Evolutionary conservation across 1,284 basidiomycete genomes (phyloP).

Genomic region (Ganoderma multipileum): DNA sequence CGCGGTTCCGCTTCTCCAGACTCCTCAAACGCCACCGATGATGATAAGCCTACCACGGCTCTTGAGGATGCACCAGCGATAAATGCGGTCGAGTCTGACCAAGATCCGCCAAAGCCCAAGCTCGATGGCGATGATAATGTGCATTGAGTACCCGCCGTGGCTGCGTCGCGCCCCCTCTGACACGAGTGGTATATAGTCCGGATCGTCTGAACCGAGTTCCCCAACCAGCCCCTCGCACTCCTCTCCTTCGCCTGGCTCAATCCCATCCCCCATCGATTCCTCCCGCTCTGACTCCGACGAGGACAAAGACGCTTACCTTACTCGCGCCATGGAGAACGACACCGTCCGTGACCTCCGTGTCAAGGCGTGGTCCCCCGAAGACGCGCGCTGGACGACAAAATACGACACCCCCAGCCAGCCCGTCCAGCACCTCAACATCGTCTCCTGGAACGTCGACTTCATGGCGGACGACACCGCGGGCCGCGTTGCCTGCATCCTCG

Average conservation of each 20-base stretch:
- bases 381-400: slow-evolving; percentile 21
- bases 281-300: slow-evolving; percentile 10
- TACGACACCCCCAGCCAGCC: slow-evolving; percentile 34
- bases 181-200: slow-evolving; percentile 17
- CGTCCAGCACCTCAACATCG: slow-evolving; percentile 52
- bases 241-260: not conserved
- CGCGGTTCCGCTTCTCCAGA: not conserved
- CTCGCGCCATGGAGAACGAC: slow-evolving; percentile 7
- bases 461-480: slow-evolving; percentile 42
- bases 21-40: slow-evolving; percentile 8
- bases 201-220: not conserved
- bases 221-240: slow-evolving; percentile 5
- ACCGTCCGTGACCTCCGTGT: slow-evolving; percentile 6
- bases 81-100: slow-evolving; percentile 5
- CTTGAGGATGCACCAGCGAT: slow-evolving; percentile 14
- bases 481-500: slow-evolving; percentile 56
- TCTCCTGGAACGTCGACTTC: slow-evolving; percentile 77
- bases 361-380: slow-evolving; percentile 18
- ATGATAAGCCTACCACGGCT: slow-evolving; percentile 4
- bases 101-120: not conserved
- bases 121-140: slow-evolving; percentile 14
- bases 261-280: not conserved
- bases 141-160: not conserved
- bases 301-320: not conserved
- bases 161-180: slow-evolving; percentile 8